Evolutionary conservation across 768 basidiomycete species (phyloP).

Genomic region (Trametopsis cervina): DNA sequence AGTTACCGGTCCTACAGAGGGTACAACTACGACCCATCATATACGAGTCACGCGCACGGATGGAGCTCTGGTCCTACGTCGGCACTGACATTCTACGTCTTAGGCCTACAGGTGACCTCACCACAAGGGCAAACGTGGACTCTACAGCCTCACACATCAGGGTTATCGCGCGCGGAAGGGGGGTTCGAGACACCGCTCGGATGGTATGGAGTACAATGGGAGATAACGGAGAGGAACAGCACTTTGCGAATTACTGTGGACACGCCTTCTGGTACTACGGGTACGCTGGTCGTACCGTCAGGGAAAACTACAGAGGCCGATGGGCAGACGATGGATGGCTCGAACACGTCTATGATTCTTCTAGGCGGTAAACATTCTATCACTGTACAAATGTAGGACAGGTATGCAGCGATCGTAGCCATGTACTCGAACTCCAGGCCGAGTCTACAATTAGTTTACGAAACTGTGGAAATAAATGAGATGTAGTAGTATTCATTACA

Average conservation of each 20-base stretch:
- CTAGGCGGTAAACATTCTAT: constrained; percentile 1
- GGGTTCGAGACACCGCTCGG: constrained; percentile 49
- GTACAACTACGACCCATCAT: constrained; percentile 51
- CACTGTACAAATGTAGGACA: background rate
- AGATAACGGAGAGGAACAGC: constrained; percentile 11
- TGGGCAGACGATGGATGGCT: background rate
- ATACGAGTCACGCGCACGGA: constrained; percentile 54
- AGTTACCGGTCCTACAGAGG: constrained; percentile 45
- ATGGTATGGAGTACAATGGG: constrained; percentile 44
- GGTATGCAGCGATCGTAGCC: no score
- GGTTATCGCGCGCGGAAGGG: constrained; percentile 36
- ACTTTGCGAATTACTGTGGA: constrained; percentile 20
- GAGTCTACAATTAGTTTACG: no score
- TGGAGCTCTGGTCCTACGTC: constrained; percentile 56
- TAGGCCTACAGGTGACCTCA: constrained; percentile 44
- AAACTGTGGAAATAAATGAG: no score
- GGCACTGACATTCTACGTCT: constrained; percentile 48
- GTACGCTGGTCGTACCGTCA: constrained; percentile 24
- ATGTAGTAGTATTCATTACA: no score
- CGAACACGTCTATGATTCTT: background rate
- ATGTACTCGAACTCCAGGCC: no score
- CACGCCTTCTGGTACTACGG: constrained; percentile 27
- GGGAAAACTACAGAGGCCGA: constrained; percentile 11
- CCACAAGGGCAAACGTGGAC: constrained; percentile 42
- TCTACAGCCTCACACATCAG: constrained; percentile 39